Evolutionary conservation across 2,329 filamentous ascomycete species (phyloP).

Genomic region (Monosporascus sp.): DNA sequence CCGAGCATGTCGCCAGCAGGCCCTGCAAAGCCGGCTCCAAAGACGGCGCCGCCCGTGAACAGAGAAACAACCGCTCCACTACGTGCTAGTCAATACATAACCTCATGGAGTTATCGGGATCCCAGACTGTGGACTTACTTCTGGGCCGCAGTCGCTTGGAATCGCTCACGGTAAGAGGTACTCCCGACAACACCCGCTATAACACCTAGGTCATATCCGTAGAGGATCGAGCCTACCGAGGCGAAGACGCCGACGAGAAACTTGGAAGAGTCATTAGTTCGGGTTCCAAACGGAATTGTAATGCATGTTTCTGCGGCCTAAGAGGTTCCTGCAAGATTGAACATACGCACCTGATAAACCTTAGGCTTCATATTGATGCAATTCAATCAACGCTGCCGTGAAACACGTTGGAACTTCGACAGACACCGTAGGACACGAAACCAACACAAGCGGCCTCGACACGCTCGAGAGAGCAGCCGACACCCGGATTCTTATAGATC

Average conservation of each 20-base stretch:
- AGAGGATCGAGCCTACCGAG: constrained; percentile 50
- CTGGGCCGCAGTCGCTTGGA: constrained; percentile 32
- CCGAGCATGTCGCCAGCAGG: constrained; percentile 53
- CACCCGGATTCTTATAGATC: constrained; percentile 7
- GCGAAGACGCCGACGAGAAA: constrained; percentile 51
- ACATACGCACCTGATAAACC: constrained; percentile 22
- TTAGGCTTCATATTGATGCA: constrained; percentile 22
- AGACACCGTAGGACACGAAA: not conserved
- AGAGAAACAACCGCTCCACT: constrained; percentile 69
- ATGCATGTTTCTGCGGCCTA: not conserved
- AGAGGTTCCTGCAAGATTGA: no score
- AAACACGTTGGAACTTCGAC: not conserved
- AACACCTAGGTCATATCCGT: constrained; percentile 51
- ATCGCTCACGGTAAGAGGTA: constrained; percentile 35
- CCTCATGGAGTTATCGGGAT: not conserved
- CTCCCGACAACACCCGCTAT: constrained; percentile 49
- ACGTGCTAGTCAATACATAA: constrained; percentile 5
- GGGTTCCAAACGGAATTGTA: not conserved
- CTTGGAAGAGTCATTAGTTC: constrained; percentile 19
- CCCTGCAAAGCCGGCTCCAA: constrained; percentile 56
- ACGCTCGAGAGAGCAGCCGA: constrained; percentile 4
- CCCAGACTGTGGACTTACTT: constrained; percentile 24
- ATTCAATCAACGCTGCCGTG: not conserved
- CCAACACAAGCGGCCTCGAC: constrained; percentile 2
- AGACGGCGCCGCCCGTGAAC: constrained; percentile 67